A percentile compares a stretch with the other conserved stretches of the same genome.
These are phyloP conservation scores for Fagopyrum tataricum DNA, from an alignment of 148 eudicot species.

Conservation along the genomic window DNA sequence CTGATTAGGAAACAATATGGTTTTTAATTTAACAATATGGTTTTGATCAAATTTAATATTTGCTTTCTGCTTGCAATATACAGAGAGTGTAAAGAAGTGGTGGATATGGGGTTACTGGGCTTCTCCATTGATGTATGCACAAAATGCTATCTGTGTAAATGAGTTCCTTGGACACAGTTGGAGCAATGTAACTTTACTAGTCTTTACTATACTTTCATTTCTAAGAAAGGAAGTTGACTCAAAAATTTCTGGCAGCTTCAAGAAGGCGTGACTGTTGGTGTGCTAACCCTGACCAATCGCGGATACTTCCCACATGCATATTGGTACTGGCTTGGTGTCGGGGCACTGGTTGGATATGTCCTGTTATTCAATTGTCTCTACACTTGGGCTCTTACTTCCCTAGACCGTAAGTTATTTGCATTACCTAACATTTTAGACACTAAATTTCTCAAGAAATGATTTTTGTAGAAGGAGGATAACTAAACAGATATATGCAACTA, in stretches of 20 bases:
- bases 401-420: constrained; percentile 32
- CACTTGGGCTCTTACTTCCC: constrained; percentile 25
- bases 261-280: too few species aligned
- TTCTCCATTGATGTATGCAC: constrained; percentile 76
- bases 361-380: constrained; percentile 24
- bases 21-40: background rate
- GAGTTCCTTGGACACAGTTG: constrained; percentile 64
- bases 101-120: constrained; percentile 82
- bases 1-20: background rate
- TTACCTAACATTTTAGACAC: too few species aligned
- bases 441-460: too few species aligned
- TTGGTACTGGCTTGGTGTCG: constrained; percentile 37
- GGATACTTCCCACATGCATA: constrained; percentile 24
- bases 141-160: constrained; percentile 50
- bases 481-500: too few species aligned
- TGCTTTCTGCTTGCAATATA: background rate
- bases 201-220: constrained; percentile 7
- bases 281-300: constrained; percentile 10
- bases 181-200: constrained; percentile 34
- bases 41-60: background rate
- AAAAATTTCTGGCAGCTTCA: too few species aligned
- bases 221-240: too few species aligned
- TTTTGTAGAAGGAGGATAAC: too few species aligned
- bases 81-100: constrained; percentile 53
- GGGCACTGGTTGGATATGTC: constrained; percentile 27